These are phyloP conservation scores for Hansenula sp. DNA, from an alignment of 1,139 yeast species.

Conservation along the genomic window DNA sequence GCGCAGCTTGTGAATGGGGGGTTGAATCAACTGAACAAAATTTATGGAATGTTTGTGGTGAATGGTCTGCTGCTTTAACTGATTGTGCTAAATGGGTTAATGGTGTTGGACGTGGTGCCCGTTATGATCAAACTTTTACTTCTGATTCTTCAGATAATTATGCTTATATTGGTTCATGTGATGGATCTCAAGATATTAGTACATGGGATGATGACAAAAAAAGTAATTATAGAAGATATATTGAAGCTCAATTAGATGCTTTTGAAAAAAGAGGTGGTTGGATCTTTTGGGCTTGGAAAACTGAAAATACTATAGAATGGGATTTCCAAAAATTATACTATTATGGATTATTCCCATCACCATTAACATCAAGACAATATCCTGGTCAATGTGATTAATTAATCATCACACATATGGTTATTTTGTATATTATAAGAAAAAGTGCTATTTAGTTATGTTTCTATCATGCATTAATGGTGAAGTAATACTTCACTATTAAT, in stretches of 20 bases:
- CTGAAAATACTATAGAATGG: constrained; percentile 86
- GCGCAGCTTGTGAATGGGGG: constrained; percentile 63
- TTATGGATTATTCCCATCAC: constrained; percentile 73
- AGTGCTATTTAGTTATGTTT: too few species aligned
- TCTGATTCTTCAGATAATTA: constrained; percentile 28
- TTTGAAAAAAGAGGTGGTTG: constrained; percentile 74
- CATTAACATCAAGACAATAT: constrained; percentile 58
- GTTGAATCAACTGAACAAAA: constrained; percentile 42
- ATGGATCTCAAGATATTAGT: constrained; percentile 45
- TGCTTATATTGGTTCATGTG: constrained; percentile 61
- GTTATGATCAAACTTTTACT: constrained; percentile 67
- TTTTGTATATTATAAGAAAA: too few species aligned
- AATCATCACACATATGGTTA: too few species aligned
- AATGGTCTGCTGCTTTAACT: constrained; percentile 91
- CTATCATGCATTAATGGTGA: too few species aligned
- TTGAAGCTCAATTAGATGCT: constrained; percentile 90
- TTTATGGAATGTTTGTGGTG: constrained; percentile 82
- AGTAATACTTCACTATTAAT: too few species aligned
- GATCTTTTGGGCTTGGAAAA: constrained; percentile 92
- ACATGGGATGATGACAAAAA: constrained; percentile 61
- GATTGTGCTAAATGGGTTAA: constrained; percentile 92
- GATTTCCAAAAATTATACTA: constrained; percentile 58
- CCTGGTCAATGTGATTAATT: constrained; percentile 55
- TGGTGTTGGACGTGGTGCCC: constrained; percentile 85
- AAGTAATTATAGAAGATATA: constrained; percentile 56